Percentiles rank a stretch among this genome's conserved stretches.
These are phyloP conservation scores for Saccharomyces hybrid DNA, from an alignment of 1,139 yeast genomes.

Conservation along the genomic window DNA sequence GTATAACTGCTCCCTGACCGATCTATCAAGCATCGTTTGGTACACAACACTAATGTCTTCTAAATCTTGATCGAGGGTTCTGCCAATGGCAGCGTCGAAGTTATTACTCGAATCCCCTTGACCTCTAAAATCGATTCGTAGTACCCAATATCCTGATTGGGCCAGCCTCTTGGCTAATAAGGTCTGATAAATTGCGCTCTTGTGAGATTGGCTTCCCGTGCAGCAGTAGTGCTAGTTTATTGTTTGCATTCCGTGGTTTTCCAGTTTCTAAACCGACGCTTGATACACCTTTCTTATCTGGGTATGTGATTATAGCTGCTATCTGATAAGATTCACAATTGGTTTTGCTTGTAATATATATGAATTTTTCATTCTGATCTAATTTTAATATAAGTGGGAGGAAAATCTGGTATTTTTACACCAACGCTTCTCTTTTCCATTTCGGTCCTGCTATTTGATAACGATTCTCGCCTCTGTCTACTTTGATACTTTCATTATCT, in stretches of 20 bases:
- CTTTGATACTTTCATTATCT: neutral
- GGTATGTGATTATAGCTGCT: conserved; percentile 33
- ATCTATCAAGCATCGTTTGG: neutral
- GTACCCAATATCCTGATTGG: conserved; percentile 50
- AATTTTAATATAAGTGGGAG: conserved; percentile 13
- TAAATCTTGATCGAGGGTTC: conserved; percentile 55
- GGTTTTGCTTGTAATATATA: conserved; percentile 17
- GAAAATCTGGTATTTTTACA: neutral
- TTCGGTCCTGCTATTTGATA: neutral
- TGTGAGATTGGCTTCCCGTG: conserved; percentile 90
- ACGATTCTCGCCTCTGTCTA: neutral
- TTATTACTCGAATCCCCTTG: conserved; percentile 71
- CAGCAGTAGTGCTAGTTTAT: conserved; percentile 39
- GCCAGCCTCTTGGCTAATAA: conserved; percentile 56
- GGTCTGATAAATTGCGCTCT: conserved; percentile 69
- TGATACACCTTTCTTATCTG: conserved; percentile 11
- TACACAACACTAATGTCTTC: conserved; percentile 53
- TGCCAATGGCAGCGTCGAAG: conserved; percentile 39
- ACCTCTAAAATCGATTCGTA: conserved; percentile 78
- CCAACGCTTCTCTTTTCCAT: neutral
- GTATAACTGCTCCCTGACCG: conserved; percentile 37
- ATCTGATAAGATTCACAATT: conserved; percentile 26
- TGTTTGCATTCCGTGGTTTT: neutral
- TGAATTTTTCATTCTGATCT: conserved; percentile 15
- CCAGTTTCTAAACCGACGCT: neutral